phyloP scores from a whole-genome alignment of 352 stramenopile genomes.

The Pythium oligandrum region DNA sequence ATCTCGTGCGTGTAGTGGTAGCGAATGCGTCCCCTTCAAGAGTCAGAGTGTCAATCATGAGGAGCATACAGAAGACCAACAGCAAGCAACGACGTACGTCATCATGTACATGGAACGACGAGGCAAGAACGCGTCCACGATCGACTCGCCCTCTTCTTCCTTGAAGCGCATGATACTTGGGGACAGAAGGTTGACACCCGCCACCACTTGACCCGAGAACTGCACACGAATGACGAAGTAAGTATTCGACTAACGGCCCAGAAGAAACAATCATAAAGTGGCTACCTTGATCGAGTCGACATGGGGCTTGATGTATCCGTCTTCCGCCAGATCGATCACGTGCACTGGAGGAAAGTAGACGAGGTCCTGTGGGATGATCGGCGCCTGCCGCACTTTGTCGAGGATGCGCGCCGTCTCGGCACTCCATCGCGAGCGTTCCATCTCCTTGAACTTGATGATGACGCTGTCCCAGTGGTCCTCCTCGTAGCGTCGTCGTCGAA shows the following conservation, averaged over 20 bases:
- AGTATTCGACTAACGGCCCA: not conserved
- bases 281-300: slow-evolving; percentile 81
- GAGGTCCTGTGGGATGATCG: slow-evolving; percentile 56
- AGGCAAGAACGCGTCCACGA: slow-evolving; percentile 61
- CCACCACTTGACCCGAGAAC: slow-evolving; percentile 79
- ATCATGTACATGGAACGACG: slow-evolving; percentile 87
- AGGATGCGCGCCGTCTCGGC: slow-evolving; percentile 59
- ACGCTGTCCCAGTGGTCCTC: slow-evolving; percentile 81
- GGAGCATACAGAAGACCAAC: not conserved
- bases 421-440: slow-evolving; percentile 81
- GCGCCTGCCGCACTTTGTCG: slow-evolving; percentile 49
- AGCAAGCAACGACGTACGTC: slow-evolving; percentile 37
- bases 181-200: slow-evolving; percentile 70
- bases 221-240: slow-evolving; percentile 6
- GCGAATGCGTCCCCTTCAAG: slow-evolving; percentile 51
- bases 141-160: slow-evolving; percentile 65
- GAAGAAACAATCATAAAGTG: not conserved
- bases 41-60: slow-evolving; percentile 2
- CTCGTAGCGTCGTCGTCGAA: slow-evolving; percentile 75
- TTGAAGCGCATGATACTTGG: slow-evolving; percentile 84
- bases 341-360: slow-evolving; percentile 73
- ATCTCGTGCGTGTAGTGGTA: slow-evolving; percentile 88
- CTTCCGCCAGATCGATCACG: slow-evolving; percentile 76
- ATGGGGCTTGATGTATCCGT: slow-evolving; percentile 83
- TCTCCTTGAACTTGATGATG: slow-evolving; percentile 88